Percentiles rank a stretch among this genome's conserved stretches.
phyloP scores from a whole-genome alignment of 192 early-diverging fungal genomes.

The Coemansia sp. region DNA sequence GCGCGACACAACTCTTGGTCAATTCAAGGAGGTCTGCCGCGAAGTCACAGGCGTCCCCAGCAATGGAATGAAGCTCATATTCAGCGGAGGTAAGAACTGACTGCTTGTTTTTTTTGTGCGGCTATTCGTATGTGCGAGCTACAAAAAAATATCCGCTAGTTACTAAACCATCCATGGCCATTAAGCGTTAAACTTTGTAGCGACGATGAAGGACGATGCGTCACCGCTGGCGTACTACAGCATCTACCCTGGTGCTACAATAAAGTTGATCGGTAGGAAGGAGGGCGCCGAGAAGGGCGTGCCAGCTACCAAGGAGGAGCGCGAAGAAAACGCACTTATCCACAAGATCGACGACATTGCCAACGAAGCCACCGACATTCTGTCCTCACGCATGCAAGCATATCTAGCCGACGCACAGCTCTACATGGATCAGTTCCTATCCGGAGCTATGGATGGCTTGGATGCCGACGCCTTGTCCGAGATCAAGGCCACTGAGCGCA shows the following conservation, averaged over 20 bases:
- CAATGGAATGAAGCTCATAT: slow-evolving; percentile 72
- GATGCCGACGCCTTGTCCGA: slow-evolving; percentile 41
- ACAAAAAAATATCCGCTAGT: neutral
- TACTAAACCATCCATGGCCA: neutral
- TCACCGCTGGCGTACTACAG: slow-evolving; percentile 73
- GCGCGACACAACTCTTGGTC: slow-evolving; percentile 66
- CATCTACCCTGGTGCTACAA: slow-evolving; percentile 70
- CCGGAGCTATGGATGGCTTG: slow-evolving; percentile 33
- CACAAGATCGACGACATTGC: slow-evolving; percentile 56
- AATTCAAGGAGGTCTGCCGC: slow-evolving; percentile 77
- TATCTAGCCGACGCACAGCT: slow-evolving; percentile 55
- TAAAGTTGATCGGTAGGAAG: slow-evolving; percentile 73
- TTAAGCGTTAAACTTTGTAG: slow-evolving; percentile 30
- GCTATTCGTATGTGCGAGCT: neutral
- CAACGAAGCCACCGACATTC: slow-evolving; percentile 44
- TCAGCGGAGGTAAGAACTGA: slow-evolving; percentile 69
- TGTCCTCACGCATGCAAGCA: slow-evolving; percentile 56
- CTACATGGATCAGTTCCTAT: slow-evolving; percentile 52
- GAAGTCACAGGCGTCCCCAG: slow-evolving; percentile 77
- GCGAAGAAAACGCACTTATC: slow-evolving; percentile 50
- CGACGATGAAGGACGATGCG: slow-evolving; percentile 76
- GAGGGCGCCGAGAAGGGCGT: slow-evolving; percentile 40
- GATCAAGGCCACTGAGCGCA: slow-evolving; percentile 57
- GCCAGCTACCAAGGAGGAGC: slow-evolving; percentile 48
- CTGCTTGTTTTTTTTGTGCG: neutral